phyloP scores from a whole-genome alignment of 2,329 filamentous ascomycete genomes.

The Talaromyces sp. region DNA sequence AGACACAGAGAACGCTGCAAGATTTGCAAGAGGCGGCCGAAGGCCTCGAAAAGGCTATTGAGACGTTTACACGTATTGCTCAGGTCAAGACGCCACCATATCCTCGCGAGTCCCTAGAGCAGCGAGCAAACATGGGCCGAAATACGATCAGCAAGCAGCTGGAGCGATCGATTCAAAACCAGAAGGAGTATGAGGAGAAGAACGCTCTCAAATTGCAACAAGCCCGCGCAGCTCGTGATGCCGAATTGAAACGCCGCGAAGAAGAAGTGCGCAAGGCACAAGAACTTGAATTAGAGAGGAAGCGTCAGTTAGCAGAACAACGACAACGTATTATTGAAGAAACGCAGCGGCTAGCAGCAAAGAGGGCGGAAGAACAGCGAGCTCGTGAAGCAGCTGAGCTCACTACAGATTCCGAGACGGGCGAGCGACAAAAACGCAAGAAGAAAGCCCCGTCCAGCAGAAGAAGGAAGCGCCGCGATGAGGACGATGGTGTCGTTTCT shows the following conservation, averaged over 20 bases:
- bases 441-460: conserved; percentile 56
- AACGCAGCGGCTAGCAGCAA: conserved; percentile 66
- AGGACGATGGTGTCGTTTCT: conserved; percentile 38
- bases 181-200: conserved; percentile 87
- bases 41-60: conserved; percentile 82
- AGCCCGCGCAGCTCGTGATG: conserved; percentile 73
- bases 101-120: conserved; percentile 82
- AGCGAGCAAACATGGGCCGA: conserved; percentile 93
- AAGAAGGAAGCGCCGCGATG: conserved; percentile 58
- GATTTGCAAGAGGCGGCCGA: conserved; percentile 76
- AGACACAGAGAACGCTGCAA: conserved; percentile 69
- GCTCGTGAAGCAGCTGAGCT: conserved; percentile 67
- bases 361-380: conserved; percentile 65
- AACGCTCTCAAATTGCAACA: conserved; percentile 83
- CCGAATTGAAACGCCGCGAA: conserved; percentile 71
- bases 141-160: conserved; percentile 93
- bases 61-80: conserved; percentile 57
- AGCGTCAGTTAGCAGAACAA: conserved; percentile 79
- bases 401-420: conserved; percentile 76
- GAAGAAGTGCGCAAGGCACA: conserved; percentile 65
- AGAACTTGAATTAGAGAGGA: conserved; percentile 65
- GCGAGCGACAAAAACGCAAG: conserved; percentile 65
- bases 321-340: conserved; percentile 72
- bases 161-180: conserved; percentile 74
- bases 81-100: conserved; percentile 69